Evolutionary conservation across 306 rosid genomes (phyloP), one percentile per base, ranked within the genome.

Genomic region (Glycyrrhiza uralensis): DNA sequence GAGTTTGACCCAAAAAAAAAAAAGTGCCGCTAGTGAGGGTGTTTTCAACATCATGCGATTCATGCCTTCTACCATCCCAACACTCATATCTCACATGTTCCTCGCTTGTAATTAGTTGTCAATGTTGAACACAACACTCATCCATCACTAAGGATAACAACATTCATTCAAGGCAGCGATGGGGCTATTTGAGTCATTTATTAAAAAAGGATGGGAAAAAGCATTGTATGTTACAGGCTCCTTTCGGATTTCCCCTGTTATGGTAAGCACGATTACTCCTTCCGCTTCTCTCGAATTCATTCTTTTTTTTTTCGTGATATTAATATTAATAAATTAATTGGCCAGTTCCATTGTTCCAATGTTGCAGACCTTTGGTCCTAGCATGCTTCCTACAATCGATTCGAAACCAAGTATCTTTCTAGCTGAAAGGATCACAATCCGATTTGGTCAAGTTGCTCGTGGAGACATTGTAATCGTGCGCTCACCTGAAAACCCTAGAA

Each of bases 381-480:
- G 98, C 81, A 93, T 93, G 98, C 83, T 90, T 82, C 98, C 97
- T 12, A 23, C 86, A 47, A 38, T 90, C 0, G 83, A 76, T 56
- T 64, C 74, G 28, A 77, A 56, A 0, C 50, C 71, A 2, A 64
- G 24, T 28, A 0, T 82, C 57, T 32, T 76, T 24, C 42, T 90
- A 28, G 72, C 79, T 0, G 98, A 93, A 35, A 86, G 72, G 39
- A 39, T 84, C 76, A 87, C 96, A 45, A 42, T 83, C 29, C 83
- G 86, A 17, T 84, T 42, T 17, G 92, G 81, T 24, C 74, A 76
- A 76, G 74, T 85, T 78, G 38, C 76, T 13, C 65, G 52, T 0
- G 91, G 96, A 9, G 98, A 93, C 59, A 69, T 90, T 76, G 82
- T 93, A 14, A 22, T 82, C 33, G n/a, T 88, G 4, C 79, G 76